Evolutionary conservation across 2,329 filamentous ascomycete genomes (phyloP), one percentile per base, ranked within the genome.

Genomic region (Clarireedia paspali): DNA sequence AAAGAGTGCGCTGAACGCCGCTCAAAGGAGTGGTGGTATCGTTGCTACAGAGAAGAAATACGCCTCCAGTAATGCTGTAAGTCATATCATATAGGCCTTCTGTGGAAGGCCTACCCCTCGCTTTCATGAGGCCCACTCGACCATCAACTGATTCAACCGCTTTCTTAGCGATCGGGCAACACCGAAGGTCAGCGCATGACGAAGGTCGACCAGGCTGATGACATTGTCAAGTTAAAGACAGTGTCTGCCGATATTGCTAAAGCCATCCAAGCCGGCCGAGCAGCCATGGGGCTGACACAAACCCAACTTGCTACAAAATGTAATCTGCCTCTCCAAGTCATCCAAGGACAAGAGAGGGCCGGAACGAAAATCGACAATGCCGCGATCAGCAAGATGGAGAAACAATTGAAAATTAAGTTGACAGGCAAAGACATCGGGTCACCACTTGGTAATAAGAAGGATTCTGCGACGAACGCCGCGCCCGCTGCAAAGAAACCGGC

Each of bases 1-100:
- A 70, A 90, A 89, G 73, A 69, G 75, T 57, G 83, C 90, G 38
- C 76, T 99, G 65, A 99, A 99, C 74, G 92, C 92, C 59, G 94
- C 94, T 27, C 84, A 89, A 74, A 85, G 94, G 61, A 81, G 78
- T 59, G 94, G 94, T 59, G 80, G 81, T 57, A 73, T 95, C 65
- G 72, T 95, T 62, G 80, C 78, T 59, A 95, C 92, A 1, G 92
- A 99, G 78, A 99, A 99, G 88, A 99, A 99, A 73, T 87, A 74
- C 70, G 76, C 81, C 49, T 81, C 82, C 57, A 84, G 86, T 71
- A 97, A 97, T 72, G 72, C 85, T 64, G 89, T 94, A 85, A 67
- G 87, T 80, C 30, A 27, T 49, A 24, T 53, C 47, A 47, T 26
- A 34, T 10, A 26, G 55, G 36, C 15, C 48, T 42, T 42, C 14